Conservation (phyloP, 2,329 filamentous ascomycete genomes). For the Xylariaceae sp. region DNA sequence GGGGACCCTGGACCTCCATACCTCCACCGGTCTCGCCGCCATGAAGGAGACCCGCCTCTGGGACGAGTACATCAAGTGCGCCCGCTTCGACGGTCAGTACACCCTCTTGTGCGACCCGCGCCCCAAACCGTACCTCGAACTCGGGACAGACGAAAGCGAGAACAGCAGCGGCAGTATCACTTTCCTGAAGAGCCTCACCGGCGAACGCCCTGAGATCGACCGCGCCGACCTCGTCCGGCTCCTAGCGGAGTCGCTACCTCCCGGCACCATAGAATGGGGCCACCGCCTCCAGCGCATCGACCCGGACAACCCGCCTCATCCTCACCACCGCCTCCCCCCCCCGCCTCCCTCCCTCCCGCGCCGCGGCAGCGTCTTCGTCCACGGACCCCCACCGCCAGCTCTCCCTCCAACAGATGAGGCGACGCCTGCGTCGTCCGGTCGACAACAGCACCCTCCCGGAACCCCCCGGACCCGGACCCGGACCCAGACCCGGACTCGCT, state of each 20-base stretch:
- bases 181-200: slow-evolving; percentile 28
- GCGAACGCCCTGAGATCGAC: slow-evolving; percentile 50
- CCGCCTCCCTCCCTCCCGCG: slow-evolving; percentile 36
- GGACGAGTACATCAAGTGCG: slow-evolving; percentile 44
- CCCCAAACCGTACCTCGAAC: slow-evolving; percentile 30
- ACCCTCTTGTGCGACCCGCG: slow-evolving; percentile 41
- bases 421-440: slow-evolving; percentile 41
- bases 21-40: slow-evolving; percentile 39
- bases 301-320: slow-evolving; percentile 25
- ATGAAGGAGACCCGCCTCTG: slow-evolving; percentile 38
- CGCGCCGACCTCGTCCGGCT: slow-evolving; percentile 39
- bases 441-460: too few species aligned
- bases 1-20: slow-evolving; percentile 53
- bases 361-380: slow-evolving; percentile 40
- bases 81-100: slow-evolving; percentile 49
- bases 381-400: slow-evolving; percentile 38
- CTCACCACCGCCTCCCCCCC: slow-evolving; percentile 27
- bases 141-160: slow-evolving; percentile 19
- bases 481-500: slow-evolving; percentile 41
- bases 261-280: slow-evolving; percentile 42
- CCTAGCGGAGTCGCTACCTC: slow-evolving; percentile 40
- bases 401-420: slow-evolving; percentile 41
- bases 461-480: slow-evolving; percentile 32
- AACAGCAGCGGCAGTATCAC: too few species aligned
- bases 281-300: slow-evolving; percentile 35